Percentiles rank a stretch among this genome's conserved stretches.
Conservation (phyloP, 208 protist species). For the Acanthamoeba comandoni region DNA sequence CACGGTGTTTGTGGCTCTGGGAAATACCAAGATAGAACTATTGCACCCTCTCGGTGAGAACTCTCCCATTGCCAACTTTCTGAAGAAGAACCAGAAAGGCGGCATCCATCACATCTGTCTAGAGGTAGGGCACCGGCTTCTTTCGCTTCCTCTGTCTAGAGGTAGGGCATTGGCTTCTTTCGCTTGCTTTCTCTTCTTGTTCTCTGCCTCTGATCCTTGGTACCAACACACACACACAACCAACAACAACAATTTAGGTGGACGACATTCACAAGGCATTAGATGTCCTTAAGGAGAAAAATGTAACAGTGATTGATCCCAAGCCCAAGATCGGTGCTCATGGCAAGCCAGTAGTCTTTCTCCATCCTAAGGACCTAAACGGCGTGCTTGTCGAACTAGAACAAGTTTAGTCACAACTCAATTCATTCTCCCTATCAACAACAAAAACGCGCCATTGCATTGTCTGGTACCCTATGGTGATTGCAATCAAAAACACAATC, state of each 20-base stretch:
- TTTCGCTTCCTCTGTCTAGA: too few relatives aligned
- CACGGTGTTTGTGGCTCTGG: conserved; percentile 93
- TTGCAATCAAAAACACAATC: too few relatives aligned
- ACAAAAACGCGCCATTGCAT: too few relatives aligned
- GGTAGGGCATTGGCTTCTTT: too few relatives aligned
- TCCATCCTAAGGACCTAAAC: conserved; percentile 93
- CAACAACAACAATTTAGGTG: conserved; percentile 72
- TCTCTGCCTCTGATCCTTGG: neutral
- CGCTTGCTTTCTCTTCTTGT: neutral
- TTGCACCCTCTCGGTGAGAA: conserved; percentile 92
- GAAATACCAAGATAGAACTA: conserved; percentile 93
- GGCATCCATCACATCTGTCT: conserved; percentile 95
- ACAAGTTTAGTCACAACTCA: too few relatives aligned
- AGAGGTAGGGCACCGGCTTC: conserved; percentile 87
- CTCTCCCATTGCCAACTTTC: conserved; percentile 92
- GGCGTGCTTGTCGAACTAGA: conserved; percentile 94
- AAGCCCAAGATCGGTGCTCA: conserved; percentile 94
- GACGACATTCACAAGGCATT: conserved; percentile 87
- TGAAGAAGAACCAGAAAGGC: conserved; percentile 92
- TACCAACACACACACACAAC: neutral
- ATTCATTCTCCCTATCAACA: too few relatives aligned
- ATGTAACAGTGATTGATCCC: conserved; percentile 89
- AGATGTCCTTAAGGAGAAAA: conserved; percentile 84
- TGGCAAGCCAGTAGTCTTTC: conserved; percentile 93
- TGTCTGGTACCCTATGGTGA: too few relatives aligned